Evolutionary conservation across 2,329 filamentous ascomycete genomes (phyloP).

Genomic region (Truncatella angustata): DNA sequence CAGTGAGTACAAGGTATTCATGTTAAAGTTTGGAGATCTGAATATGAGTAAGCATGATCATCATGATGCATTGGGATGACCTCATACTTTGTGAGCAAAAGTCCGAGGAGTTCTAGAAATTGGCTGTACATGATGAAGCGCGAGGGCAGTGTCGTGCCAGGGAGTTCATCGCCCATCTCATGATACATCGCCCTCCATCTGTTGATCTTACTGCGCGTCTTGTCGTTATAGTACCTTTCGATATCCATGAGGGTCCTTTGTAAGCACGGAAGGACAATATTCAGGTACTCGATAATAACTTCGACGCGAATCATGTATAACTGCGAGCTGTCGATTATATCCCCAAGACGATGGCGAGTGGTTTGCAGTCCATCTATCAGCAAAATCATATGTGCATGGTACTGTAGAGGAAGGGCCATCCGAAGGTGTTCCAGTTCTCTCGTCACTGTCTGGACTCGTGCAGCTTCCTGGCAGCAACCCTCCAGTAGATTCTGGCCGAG

Average conservation of each 20-base stretch:
- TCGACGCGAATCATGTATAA: slow-evolving; percentile 49
- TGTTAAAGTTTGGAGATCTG: slow-evolving; percentile 53
- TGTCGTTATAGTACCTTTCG: slow-evolving; percentile 48
- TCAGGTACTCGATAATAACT: slow-evolving; percentile 53
- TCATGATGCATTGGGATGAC: neutral
- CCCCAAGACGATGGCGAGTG: slow-evolving; percentile 46
- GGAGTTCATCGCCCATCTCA: slow-evolving; percentile 50
- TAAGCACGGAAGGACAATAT: slow-evolving; percentile 55
- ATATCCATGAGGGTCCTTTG: slow-evolving; percentile 53
- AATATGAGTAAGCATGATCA: slow-evolving; percentile 15
- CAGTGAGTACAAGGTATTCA: slow-evolving; percentile 51
- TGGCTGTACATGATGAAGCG: slow-evolving; percentile 57
- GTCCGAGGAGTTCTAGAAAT: slow-evolving; percentile 47
- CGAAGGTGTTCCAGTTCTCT: slow-evolving; percentile 49
- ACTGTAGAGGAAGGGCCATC: slow-evolving; percentile 38
- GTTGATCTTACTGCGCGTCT: slow-evolving; percentile 41
- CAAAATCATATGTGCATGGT: slow-evolving; percentile 45
- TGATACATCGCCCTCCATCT: slow-evolving; percentile 61
- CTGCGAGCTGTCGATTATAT: slow-evolving; percentile 54
- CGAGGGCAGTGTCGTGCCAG: slow-evolving; percentile 47
- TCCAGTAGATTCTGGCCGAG: slow-evolving; percentile 39
- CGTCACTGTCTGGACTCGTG: slow-evolving; percentile 48
- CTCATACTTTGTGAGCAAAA: slow-evolving; percentile 47
- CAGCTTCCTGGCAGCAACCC: slow-evolving; percentile 55
- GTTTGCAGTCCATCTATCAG: slow-evolving; percentile 46